Conservation (phyloP, 345 rosid species). For the Zanthoxylum bungeanum region DNA sequence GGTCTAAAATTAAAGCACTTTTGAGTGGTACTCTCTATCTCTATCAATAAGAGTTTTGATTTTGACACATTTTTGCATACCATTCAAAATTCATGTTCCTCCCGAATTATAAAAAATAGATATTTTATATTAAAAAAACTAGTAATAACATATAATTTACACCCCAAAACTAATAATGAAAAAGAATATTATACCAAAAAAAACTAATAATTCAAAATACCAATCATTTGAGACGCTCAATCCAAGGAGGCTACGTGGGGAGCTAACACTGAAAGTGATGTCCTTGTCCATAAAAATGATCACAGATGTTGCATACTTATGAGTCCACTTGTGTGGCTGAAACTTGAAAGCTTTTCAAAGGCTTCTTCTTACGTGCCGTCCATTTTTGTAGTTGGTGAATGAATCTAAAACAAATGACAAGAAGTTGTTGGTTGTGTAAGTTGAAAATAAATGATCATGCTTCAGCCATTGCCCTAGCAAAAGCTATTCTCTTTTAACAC, state of each 20-base stretch:
- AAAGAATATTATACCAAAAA: too few relatives aligned
- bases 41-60: neutral
- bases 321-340: slow-evolving; percentile 56
- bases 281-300: slow-evolving; percentile 48
- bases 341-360: too few relatives aligned
- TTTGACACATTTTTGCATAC: slow-evolving; percentile 22
- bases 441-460: neutral
- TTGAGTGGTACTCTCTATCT: slow-evolving; percentile 21
- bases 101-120: too few relatives aligned
- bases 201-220: too few relatives aligned
- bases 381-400: too few relatives aligned
- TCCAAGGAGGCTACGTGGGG: slow-evolving; percentile 15
- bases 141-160: too few relatives aligned
- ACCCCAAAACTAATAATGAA: too few relatives aligned
- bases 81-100: too few relatives aligned
- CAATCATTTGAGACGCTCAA: neutral
- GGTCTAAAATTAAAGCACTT: slow-evolving; percentile 55
- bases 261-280: slow-evolving; percentile 21
- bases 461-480: neutral
- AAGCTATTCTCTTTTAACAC: slow-evolving; percentile 5
- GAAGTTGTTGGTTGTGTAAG: neutral
- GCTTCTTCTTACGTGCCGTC: too few relatives aligned
- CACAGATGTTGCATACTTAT: slow-evolving; percentile 21
- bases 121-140: too few relatives aligned
- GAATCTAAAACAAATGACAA: neutral